Conservation (phyloP, 495 filamentous ascomycete species). For the Lichenothelia convexa region DNA sequence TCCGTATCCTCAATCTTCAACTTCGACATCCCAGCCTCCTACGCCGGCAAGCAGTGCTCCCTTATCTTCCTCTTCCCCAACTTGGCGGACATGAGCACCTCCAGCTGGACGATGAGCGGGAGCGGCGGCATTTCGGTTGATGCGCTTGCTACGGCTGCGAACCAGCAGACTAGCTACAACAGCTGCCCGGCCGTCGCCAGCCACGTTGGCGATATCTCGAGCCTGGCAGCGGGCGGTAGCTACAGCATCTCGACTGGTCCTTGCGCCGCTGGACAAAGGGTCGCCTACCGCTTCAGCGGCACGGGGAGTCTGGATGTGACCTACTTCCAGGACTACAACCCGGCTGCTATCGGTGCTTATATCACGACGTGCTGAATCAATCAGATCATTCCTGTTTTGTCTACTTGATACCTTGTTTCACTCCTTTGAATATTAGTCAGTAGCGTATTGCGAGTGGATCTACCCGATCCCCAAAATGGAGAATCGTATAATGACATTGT, state of each 20-base stretch:
- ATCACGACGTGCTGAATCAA: too few species aligned
- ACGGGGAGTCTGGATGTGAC: conserved; percentile 7
- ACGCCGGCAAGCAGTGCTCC: conserved; percentile 39
- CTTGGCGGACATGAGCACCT: conserved; percentile 32
- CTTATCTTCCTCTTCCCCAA: conserved; percentile 49
- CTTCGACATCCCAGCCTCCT: conserved; percentile 41
- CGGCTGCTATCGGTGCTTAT: conserved; percentile 7
- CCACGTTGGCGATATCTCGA: background rate
- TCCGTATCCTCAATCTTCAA: conserved; percentile 46
- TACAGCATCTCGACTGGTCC: conserved; percentile 7
- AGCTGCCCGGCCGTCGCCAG: background rate
- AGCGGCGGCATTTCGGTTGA: conserved; percentile 24
- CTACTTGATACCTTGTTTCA: too few species aligned
- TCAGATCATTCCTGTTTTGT: too few species aligned
- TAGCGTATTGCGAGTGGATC: too few species aligned
- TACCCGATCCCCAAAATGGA: too few species aligned
- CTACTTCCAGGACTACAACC: conserved; percentile 15
- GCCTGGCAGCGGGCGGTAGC: conserved; percentile 5
- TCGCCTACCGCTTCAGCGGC: conserved; percentile 6
- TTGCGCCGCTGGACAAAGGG: conserved; percentile 7
- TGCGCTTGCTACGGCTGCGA: background rate
- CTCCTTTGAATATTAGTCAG: too few species aligned
- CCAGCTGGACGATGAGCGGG: conserved; percentile 15
- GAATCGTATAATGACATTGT: too few species aligned
- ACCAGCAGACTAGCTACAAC: background rate